phyloP scores from a whole-genome alignment of 2,329 filamentous ascomycete genomes.

The Metarhizium robertsii region DNA sequence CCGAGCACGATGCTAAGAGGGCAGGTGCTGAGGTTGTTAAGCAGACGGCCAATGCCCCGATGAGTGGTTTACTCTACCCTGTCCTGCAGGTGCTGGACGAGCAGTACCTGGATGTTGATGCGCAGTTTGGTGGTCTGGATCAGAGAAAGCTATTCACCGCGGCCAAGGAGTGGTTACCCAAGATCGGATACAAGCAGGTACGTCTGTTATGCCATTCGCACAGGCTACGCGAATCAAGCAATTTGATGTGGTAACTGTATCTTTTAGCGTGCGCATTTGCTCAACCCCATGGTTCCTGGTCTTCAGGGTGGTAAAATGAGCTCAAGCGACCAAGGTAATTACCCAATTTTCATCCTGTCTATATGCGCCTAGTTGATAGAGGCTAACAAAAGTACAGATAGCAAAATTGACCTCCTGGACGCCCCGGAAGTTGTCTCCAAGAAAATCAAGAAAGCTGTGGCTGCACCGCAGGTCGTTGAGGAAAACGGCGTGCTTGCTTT shows the following conservation, averaged over 20 bases:
- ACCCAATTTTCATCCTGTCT: neutral
- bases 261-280: constrained; percentile 26
- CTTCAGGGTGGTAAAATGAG: constrained; percentile 82
- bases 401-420: constrained; percentile 92
- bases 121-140: constrained; percentile 76
- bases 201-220: neutral
- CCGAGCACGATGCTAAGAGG: constrained; percentile 76
- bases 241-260: neutral
- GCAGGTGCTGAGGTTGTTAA: constrained; percentile 93
- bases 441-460: constrained; percentile 81
- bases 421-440: constrained; percentile 61
- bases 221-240: neutral
- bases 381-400: constrained; percentile 37
- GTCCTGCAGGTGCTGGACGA: constrained; percentile 80
- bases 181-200: constrained; percentile 69
- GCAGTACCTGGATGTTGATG: constrained; percentile 78
- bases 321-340: constrained; percentile 55
- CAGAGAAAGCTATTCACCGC: constrained; percentile 85
- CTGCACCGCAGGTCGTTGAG: constrained; percentile 65
- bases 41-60: constrained; percentile 67
- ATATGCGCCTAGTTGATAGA: neutral
- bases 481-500: constrained; percentile 83
- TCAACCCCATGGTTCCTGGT: constrained; percentile 77
- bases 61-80: constrained; percentile 40
- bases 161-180: constrained; percentile 76